Evolutionary conservation across 192 early-diverging fungal species (phyloP).

Genomic region (Coemansia sp.): DNA sequence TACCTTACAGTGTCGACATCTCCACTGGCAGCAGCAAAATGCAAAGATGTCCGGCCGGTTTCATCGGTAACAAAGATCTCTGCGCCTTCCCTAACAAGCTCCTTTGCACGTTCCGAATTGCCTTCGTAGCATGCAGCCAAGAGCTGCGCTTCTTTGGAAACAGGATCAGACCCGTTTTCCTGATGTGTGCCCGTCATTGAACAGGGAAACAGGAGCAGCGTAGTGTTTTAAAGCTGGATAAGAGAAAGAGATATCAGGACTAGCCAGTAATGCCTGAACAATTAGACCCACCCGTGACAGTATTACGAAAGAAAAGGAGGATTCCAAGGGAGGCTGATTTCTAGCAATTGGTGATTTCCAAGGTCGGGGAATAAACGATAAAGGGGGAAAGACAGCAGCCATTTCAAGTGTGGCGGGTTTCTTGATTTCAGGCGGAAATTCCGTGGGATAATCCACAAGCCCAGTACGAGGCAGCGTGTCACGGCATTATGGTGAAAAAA

Average conservation of each 20-base stretch:
- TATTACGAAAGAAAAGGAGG: too few species aligned
- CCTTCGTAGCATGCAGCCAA: constrained; percentile 50
- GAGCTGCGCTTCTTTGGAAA: constrained; percentile 41
- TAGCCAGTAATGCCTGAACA: neutral
- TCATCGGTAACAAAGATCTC: constrained; percentile 61
- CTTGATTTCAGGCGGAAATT: too few species aligned
- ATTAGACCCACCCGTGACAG: too few species aligned
- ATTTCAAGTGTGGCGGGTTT: too few species aligned
- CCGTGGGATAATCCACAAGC: too few species aligned
- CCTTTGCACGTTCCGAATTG: constrained; percentile 44
- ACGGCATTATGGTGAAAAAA: too few species aligned
- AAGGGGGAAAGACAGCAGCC: too few species aligned
- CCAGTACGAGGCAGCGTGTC: too few species aligned
- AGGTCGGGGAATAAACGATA: too few species aligned
- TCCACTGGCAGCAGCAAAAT: constrained; percentile 71
- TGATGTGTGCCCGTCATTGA: constrained; percentile 15
- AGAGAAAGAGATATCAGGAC: neutral
- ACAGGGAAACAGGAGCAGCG: neutral
- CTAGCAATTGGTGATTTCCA: too few species aligned
- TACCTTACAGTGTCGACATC: constrained; percentile 63
- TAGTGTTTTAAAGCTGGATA: too few species aligned
- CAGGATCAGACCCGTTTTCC: neutral
- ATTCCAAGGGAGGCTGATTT: too few species aligned
- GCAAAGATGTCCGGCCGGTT: constrained; percentile 63
- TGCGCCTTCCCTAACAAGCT: constrained; percentile 53